phyloP scores from a whole-genome alignment of 306 rosid species.

The Cucurbita maxima region DNA sequence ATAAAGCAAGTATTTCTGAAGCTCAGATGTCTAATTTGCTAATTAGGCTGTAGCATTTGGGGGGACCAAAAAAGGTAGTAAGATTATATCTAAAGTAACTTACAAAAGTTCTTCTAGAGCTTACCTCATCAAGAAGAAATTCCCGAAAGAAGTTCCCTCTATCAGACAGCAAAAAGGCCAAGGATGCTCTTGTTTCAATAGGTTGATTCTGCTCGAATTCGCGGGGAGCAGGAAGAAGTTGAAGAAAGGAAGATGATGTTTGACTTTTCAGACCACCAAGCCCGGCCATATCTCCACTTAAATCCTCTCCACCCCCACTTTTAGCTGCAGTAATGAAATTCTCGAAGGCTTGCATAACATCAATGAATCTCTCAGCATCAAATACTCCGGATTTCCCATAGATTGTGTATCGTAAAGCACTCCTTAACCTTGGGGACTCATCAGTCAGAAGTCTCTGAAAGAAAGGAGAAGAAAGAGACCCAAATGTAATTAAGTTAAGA shows the following conservation, averaged over 20 bases:
- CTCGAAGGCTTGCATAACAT: constrained; percentile 98
- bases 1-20: background rate
- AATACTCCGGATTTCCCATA: constrained; percentile 92
- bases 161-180: constrained; percentile 71
- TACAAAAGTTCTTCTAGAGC: constrained; percentile 9
- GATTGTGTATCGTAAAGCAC: constrained; percentile 82
- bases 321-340: constrained; percentile 91
- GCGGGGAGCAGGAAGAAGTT: constrained; percentile 22
- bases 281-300: constrained; percentile 84
- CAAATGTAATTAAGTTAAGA: background rate
- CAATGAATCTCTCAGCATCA: constrained; percentile 94
- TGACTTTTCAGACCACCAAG: constrained; percentile 47
- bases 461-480: constrained; percentile 10
- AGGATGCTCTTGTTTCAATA: constrained; percentile 84
- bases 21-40: background rate
- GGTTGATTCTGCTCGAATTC: constrained; percentile 39
- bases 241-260: constrained; percentile 32
- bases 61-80: background rate
- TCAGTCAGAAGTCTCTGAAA: constrained; percentile 88
- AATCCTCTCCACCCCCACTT: constrained; percentile 89
- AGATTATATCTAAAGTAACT: background rate
- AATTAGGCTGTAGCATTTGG: background rate
- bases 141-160: constrained; percentile 90
- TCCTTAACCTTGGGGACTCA: constrained; percentile 85
- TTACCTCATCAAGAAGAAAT: constrained; percentile 94